phyloP scores from a whole-genome alignment of 2,329 filamentous ascomycete genomes.

The Trichoderma gracile region DNA sequence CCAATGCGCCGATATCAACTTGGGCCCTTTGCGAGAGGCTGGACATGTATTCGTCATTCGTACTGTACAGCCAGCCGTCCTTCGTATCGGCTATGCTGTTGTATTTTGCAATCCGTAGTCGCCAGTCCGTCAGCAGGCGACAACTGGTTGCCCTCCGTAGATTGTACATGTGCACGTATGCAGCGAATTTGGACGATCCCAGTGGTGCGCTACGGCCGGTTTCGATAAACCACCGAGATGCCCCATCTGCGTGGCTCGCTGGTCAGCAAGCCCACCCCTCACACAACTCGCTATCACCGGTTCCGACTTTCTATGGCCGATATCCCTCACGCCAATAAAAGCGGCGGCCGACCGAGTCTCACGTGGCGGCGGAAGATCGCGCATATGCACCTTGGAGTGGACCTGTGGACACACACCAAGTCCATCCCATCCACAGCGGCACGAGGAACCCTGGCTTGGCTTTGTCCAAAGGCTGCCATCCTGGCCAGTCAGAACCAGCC shows the following conservation, averaged over 20 bases:
- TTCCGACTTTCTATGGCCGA: constrained; percentile 26
- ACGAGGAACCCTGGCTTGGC: constrained; percentile 37
- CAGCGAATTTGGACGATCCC: constrained; percentile 9
- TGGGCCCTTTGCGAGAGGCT: not conserved
- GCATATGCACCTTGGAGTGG: constrained; percentile 31
- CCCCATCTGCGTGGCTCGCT: constrained; percentile 14
- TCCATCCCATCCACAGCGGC: constrained; percentile 29
- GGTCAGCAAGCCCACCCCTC: constrained; percentile 16
- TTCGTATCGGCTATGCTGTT: too few species aligned
- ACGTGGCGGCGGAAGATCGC: constrained; percentile 42
- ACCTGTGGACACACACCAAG: constrained; percentile 21
- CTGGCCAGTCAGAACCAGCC: constrained; percentile 32
- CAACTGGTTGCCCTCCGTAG: constrained; percentile 1
- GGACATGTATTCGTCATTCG: too few species aligned
- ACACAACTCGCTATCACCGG: constrained; percentile 22
- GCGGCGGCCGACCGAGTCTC: constrained; percentile 30
- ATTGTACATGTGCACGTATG: not conserved
- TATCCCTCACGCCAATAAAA: constrained; percentile 19
- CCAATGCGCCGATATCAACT: not conserved
- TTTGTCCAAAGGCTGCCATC: constrained; percentile 7
- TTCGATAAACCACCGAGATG: constrained; percentile 21
- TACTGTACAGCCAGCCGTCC: too few species aligned
- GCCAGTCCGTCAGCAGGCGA: constrained; percentile 11
- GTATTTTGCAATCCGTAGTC: not conserved
- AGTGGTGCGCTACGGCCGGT: constrained; percentile 6